Conservation (phyloP, 202 grass and related monocot genomes). For the Alloteropsis angusta region DNA sequence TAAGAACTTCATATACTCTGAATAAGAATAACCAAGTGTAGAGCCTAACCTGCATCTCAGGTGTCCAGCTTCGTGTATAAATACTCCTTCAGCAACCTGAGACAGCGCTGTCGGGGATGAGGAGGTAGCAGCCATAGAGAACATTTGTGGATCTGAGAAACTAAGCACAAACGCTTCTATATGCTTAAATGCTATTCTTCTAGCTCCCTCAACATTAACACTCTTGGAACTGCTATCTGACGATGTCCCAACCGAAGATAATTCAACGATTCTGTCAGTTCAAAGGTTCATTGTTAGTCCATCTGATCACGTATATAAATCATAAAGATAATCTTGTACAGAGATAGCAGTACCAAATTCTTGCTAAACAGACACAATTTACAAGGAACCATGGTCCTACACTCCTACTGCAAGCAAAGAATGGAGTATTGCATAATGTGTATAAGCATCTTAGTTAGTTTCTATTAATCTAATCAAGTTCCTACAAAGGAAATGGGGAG, state of each 20-base stretch:
- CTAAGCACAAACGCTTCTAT: slow-evolving; percentile 77
- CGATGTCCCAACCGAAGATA: slow-evolving; percentile 65
- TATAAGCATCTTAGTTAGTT: not conserved
- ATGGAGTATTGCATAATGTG: not conserved
- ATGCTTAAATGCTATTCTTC: slow-evolving; percentile 95
- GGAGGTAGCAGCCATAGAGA: slow-evolving; percentile 58
- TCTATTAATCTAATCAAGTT: slow-evolving; percentile 12
- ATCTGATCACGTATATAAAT: slow-evolving; percentile 9
- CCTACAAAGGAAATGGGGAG: slow-evolving; percentile 1
- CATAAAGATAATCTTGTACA: slow-evolving; percentile 12
- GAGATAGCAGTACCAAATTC: not conserved
- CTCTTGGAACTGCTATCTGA: slow-evolving; percentile 67
- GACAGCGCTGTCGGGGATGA: slow-evolving; percentile 59
- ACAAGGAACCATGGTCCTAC: not conserved
- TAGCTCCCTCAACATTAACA: slow-evolving; percentile 81
- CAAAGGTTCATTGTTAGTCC: slow-evolving; percentile 16
- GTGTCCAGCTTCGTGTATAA: slow-evolving; percentile 96
- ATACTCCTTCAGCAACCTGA: slow-evolving; percentile 70
- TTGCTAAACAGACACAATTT: not conserved
- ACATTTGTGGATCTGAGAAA: slow-evolving; percentile 84
- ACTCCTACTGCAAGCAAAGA: not conserved
- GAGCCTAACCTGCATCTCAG: slow-evolving; percentile 89
- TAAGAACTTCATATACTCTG: not conserved
- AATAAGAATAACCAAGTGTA: slow-evolving; percentile 17
- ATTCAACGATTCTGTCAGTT: slow-evolving; percentile 80